Conservation (phyloP, 495 filamentous ascomycete genomes). For the Penicillium manginii region DNA sequence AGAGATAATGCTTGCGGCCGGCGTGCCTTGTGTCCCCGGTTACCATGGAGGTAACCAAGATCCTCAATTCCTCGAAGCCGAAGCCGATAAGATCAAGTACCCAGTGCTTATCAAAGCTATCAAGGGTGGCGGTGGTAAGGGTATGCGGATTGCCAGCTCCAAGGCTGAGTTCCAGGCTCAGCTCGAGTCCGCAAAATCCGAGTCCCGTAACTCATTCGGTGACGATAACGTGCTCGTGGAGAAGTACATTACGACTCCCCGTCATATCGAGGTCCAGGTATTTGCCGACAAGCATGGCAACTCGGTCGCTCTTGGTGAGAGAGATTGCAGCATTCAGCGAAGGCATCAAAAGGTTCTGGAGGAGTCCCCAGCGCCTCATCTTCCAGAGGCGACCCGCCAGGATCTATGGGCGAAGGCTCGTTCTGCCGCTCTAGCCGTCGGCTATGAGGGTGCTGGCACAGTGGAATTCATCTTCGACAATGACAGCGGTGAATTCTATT, state of each 20-base stretch:
- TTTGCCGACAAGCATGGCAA: conserved; percentile 92
- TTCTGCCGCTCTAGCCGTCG: conserved; percentile 85
- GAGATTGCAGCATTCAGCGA: conserved; percentile 85
- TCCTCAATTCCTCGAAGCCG: conserved; percentile 64
- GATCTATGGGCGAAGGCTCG: conserved; percentile 95
- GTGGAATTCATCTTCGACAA: conserved; percentile 99
- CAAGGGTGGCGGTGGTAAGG: conserved; percentile 95
- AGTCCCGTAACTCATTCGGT: conserved; percentile 89
- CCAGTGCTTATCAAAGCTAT: conserved; percentile 97
- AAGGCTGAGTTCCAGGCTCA: conserved; percentile 80
- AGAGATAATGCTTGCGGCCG: conserved; percentile 91
- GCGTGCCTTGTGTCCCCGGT: conserved; percentile 93
- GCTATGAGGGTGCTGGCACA: conserved; percentile 94
- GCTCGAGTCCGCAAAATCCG: conserved; percentile 83
- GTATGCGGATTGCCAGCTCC: conserved; percentile 90
- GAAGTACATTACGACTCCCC: conserved; percentile 91
- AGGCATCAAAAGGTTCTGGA: conserved; percentile 97
- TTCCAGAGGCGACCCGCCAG: conserved; percentile 76
- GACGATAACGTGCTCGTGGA: conserved; percentile 97
- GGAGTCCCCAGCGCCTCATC: conserved; percentile 89
- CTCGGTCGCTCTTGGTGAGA: conserved; percentile 80
- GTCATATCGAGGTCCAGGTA: conserved; percentile 97
- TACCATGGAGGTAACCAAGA: conserved; percentile 92
- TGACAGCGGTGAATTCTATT: conserved; percentile 91
- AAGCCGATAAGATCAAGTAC: conserved; percentile 83